Percentiles rank a stretch among this genome's conserved stretches.
Evolutionary conservation across 2,329 filamentous ascomycete genomes (phyloP).

Genomic region (Epichloe gansuensis): DNA sequence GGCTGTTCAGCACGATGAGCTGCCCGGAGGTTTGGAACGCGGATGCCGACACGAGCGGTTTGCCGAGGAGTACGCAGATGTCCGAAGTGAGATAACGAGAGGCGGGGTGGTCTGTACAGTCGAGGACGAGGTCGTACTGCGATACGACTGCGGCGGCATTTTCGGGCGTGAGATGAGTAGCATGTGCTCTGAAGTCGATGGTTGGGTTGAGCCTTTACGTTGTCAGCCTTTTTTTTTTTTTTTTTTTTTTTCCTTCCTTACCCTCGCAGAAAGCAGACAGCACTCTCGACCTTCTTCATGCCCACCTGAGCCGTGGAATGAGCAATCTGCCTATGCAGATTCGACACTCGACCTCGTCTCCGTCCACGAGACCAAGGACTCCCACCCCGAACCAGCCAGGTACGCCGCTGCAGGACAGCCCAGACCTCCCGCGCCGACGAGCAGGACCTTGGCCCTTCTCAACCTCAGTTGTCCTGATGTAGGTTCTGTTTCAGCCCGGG

Average conservation of each 20-base stretch:
- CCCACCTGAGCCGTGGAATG: conserved; percentile 63
- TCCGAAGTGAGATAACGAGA: conserved; percentile 91
- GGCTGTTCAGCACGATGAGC: conserved; percentile 76
- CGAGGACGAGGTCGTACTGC: conserved; percentile 72
- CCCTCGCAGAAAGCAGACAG: conserved; percentile 45
- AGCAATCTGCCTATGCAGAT: conserved; percentile 83
- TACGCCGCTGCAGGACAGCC: conserved; percentile 92
- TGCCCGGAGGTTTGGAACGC: conserved; percentile 84
- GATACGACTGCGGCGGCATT: conserved; percentile 56
- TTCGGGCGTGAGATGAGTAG: conserved; percentile 51
- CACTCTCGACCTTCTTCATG: conserved; percentile 70
- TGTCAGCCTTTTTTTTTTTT: conserved; percentile 2
- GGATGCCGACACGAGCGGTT: conserved; percentile 78
- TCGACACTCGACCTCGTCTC: conserved; percentile 81
- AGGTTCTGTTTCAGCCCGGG: neutral
- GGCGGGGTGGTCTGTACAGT: conserved; percentile 90
- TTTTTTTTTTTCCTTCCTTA: conserved; percentile 18
- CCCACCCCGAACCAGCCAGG: conserved; percentile 77
- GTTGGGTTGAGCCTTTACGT: conserved; percentile 56
- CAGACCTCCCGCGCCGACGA: conserved; percentile 80
- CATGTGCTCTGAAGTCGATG: conserved; percentile 50
- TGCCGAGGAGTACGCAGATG: conserved; percentile 65
- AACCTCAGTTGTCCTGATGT: conserved; percentile 61
- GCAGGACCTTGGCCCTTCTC: conserved; percentile 56
- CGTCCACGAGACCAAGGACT: conserved; percentile 73